A percentile compares a stretch with the other conserved stretches of the same genome.
Evolutionary conservation across 345 rosid genomes (phyloP).

Genomic region (Pelargonium nanum): DNA sequence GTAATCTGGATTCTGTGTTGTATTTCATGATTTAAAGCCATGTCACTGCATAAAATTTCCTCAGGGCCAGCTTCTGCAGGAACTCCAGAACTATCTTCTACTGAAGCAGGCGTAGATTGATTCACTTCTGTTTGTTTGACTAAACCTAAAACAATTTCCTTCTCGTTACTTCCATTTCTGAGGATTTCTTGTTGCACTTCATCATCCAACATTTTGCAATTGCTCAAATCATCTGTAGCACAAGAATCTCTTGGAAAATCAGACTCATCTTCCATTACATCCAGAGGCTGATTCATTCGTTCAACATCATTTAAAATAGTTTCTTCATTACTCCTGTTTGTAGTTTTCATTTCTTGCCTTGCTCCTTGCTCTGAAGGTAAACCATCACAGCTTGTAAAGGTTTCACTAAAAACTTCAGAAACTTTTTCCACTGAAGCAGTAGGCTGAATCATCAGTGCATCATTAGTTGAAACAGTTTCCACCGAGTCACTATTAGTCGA

Average conservation of each 20-base stretch:
- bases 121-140: too few species aligned
- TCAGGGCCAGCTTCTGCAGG: conserved; percentile 4
- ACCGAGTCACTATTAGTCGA: conserved; percentile 8
- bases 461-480: conserved; percentile 6
- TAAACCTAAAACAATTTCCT: too few species aligned
- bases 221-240: too few species aligned
- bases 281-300: conserved; percentile 1
- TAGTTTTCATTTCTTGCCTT: conserved; percentile 8
- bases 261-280: neutral
- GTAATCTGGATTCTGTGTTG: neutral
- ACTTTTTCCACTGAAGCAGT: conserved; percentile 8
- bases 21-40: conserved; percentile 4
- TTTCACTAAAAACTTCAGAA: conserved; percentile 18
- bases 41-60: neutral
- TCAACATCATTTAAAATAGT: neutral
- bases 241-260: neutral
- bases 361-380: conserved; percentile 14
- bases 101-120: neutral
- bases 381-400: conserved; percentile 12
- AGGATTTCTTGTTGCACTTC: too few species aligned
- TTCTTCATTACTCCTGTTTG: conserved; percentile 1
- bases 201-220: too few species aligned
- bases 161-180: too few species aligned
- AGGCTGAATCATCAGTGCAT: conserved; percentile 6
- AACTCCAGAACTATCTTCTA: conserved; percentile 5